These are phyloP conservation scores for Allomyces arbusculus DNA, from an alignment of 192 early-diverging fungal genomes.

Conservation along the genomic window DNA sequence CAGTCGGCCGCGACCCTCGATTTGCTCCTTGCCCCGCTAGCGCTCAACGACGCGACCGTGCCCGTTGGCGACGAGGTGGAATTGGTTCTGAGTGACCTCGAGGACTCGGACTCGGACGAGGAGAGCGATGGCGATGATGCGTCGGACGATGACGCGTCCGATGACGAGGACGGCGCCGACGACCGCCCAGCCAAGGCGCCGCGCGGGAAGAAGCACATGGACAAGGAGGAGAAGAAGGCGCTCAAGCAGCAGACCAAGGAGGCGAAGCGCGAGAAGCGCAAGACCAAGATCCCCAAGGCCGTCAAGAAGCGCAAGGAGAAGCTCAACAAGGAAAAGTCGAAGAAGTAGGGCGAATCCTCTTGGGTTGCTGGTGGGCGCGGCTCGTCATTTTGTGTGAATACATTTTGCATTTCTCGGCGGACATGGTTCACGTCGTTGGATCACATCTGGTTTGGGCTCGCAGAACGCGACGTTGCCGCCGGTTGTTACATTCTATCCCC, in stretches of 20 bases:
- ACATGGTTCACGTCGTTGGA: no score
- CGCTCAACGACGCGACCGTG: no score
- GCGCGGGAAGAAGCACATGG: slow-evolving; percentile 56
- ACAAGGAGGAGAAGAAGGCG: slow-evolving; percentile 71
- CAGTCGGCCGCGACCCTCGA: not conserved
- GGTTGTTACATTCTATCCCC: no score
- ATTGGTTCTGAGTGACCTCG: not conserved
- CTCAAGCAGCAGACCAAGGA: slow-evolving; percentile 76
- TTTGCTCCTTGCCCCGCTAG: not conserved
- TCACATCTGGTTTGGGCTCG: no score
- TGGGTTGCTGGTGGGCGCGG: no score
- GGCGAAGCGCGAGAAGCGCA: slow-evolving; percentile 72
- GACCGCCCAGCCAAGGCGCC: slow-evolving; percentile 17
- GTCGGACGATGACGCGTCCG: slow-evolving; percentile 16
- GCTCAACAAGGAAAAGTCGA: slow-evolving; percentile 35
- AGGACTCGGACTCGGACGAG: not conserved
- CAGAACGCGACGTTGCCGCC: no score
- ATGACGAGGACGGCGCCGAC: slow-evolving; percentile 17
- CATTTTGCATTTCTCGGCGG: no score
- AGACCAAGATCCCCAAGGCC: slow-evolving; percentile 84
- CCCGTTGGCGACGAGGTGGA: no score
- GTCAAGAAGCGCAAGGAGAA: slow-evolving; percentile 89
- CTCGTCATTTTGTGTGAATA: no score
- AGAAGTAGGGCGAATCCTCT: slow-evolving; percentile 11
- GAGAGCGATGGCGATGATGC: slow-evolving; percentile 7